These are phyloP conservation scores for Sclerotinia spermophila DNA, from an alignment of 2,329 filamentous ascomycete genomes.

Conservation along the genomic window DNA sequence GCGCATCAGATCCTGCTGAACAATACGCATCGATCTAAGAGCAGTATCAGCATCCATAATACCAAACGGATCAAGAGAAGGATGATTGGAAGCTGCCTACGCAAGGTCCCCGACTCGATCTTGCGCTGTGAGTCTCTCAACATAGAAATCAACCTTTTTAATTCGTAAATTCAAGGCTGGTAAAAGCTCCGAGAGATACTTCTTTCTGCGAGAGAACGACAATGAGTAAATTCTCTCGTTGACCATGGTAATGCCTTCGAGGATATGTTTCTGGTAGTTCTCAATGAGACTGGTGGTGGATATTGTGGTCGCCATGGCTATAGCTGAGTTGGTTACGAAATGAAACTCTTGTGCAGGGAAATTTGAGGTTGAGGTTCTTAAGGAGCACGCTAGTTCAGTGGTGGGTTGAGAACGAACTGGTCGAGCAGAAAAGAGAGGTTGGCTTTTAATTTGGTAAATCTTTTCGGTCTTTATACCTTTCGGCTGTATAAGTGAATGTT, in stretches of 20 bases:
- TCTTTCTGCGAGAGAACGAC: not conserved
- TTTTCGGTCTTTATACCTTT: not conserved
- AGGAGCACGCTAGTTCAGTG: too few species aligned
- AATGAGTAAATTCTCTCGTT: not conserved
- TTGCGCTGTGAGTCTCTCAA: not conserved
- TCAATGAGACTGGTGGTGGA: not conserved
- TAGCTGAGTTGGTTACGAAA: too few species aligned
- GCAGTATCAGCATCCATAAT: not conserved
- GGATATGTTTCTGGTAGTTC: not conserved
- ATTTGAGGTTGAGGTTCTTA: not conserved
- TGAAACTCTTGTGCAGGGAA: not conserved
- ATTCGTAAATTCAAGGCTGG: not conserved
- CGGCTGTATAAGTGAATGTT: not conserved
- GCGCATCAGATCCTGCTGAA: not conserved
- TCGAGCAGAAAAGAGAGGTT: not conserved
- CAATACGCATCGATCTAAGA: not conserved
- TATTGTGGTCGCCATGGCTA: not conserved
- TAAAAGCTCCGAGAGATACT: not conserved
- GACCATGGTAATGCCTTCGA: not conserved
- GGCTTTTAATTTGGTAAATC: fast-evolving
- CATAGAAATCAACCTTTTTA: not conserved
- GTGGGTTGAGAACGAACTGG: not conserved
- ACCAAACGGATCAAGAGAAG: fast-evolving
- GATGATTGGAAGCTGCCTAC: not conserved
- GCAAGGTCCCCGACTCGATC: not conserved